Conservation (phyloP, 306 rosid species). For the Quercus dentata region DNA sequence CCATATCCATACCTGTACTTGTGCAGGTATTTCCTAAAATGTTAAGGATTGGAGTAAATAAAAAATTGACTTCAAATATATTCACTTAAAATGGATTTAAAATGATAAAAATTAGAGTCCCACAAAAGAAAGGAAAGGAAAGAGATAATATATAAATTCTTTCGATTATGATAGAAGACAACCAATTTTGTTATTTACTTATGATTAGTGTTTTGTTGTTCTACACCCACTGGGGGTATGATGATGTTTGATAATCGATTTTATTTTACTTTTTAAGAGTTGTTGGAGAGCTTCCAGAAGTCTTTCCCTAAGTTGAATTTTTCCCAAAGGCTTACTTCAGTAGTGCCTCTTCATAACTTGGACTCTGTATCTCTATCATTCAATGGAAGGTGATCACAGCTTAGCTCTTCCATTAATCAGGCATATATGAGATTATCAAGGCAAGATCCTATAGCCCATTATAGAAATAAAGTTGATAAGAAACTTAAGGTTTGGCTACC, state of each 20-base stretch:
- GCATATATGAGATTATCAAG: constrained; percentile 17
- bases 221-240: background rate
- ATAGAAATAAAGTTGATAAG: constrained; percentile 18
- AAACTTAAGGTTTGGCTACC: constrained; percentile 18
- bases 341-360: background rate
- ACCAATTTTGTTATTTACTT: background rate
- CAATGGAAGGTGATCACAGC: constrained; percentile 17
- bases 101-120: too few species aligned
- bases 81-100: too few species aligned
- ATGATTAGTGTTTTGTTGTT: background rate
- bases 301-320: constrained; percentile 53
- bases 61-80: too few species aligned
- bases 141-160: background rate
- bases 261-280: constrained; percentile 30
- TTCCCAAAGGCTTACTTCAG: too few species aligned
- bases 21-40: too few species aligned
- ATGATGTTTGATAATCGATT: constrained; percentile 11
- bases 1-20: accelerated
- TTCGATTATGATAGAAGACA: background rate
- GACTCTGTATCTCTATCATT: constrained; percentile 19
- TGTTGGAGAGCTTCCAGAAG: constrained; percentile 62
- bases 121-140: too few species aligned
- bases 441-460: background rate
- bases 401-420: constrained; percentile 12
- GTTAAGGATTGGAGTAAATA: too few species aligned